These are phyloP conservation scores for Colletotrichum sp. DNA, from an alignment of 2,329 filamentous ascomycete genomes.

Conservation along the genomic window DNA sequence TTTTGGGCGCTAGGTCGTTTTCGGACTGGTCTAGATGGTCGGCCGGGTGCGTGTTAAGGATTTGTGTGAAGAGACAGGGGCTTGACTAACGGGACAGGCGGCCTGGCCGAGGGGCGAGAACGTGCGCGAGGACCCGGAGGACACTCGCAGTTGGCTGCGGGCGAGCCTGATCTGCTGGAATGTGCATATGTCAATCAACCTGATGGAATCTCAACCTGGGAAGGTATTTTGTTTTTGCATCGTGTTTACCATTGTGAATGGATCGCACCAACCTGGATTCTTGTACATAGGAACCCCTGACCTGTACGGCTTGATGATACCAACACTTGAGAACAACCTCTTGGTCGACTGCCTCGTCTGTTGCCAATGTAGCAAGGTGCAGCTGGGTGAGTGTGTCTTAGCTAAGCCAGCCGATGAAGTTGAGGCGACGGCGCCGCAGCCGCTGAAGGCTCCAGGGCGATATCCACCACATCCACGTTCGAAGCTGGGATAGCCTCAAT, in stretches of 20 bases:
- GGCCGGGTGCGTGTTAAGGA: neutral
- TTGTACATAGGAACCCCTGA: neutral
- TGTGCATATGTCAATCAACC: neutral
- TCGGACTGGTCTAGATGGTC: neutral
- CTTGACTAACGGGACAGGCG: neutral
- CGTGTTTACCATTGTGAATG: neutral
- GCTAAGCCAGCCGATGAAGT: neutral
- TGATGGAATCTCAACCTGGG: neutral
- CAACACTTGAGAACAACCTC: neutral
- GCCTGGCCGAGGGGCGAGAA: conserved; percentile 12
- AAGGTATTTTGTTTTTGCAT: neutral
- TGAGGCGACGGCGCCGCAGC: neutral
- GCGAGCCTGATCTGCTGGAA: neutral
- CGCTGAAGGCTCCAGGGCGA: conserved; percentile 5
- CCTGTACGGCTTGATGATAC: neutral
- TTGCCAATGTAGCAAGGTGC: neutral
- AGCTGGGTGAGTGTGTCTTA: neutral
- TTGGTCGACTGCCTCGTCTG: neutral
- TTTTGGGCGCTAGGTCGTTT: conserved; percentile 18
- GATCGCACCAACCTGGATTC: neutral
- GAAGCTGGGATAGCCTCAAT: conserved; percentile 16
- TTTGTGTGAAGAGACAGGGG: neutral
- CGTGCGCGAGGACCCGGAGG: neutral
- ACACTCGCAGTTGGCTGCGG: neutral
- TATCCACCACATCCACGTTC: neutral